phyloP scores from a whole-genome alignment of 805 yeast genomes.

The Suhomyces sp. region DNA sequence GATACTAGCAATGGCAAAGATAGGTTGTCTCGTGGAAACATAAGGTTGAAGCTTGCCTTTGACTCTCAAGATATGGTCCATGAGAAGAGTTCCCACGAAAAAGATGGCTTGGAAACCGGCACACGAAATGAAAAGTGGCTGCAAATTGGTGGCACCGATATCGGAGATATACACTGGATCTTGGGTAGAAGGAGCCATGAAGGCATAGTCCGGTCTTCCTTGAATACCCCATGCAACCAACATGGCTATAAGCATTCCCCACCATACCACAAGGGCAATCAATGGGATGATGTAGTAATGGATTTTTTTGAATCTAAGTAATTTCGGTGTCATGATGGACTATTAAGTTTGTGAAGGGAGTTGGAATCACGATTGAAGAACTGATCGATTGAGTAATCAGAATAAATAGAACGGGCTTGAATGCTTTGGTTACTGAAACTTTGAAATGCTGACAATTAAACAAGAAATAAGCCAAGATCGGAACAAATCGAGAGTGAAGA shows the following conservation, averaged over 20 bases:
- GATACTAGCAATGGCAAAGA: constrained; percentile 41
- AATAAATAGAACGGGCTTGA: no score
- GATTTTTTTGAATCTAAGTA: constrained; percentile 39
- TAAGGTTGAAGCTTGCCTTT: constrained; percentile 55
- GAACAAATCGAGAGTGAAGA: no score
- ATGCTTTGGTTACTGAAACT: no score
- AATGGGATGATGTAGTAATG: constrained; percentile 64
- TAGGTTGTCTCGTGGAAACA: constrained; percentile 42
- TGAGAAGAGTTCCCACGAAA: constrained; percentile 59
- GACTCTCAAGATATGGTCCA: constrained; percentile 63
- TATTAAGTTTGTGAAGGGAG: no score
- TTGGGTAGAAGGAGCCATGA: constrained; percentile 43
- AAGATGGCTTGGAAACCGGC: constrained; percentile 76
- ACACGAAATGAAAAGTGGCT: constrained; percentile 81
- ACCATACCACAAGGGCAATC: constrained; percentile 70
- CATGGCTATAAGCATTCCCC: constrained; percentile 87
- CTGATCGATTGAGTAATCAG: no score
- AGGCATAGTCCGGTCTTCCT: constrained; percentile 71
- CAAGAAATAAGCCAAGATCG: no score
- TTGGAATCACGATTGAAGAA: no score
- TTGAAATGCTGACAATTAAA: no score
- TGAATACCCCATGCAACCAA: constrained; percentile 74
- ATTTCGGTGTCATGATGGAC: background rate
- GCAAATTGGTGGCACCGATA: constrained; percentile 82
- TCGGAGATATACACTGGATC: constrained; percentile 74